Evolutionary conservation across 768 basidiomycete genomes (phyloP).

Genomic region (Rhodotorula diobovata): DNA sequence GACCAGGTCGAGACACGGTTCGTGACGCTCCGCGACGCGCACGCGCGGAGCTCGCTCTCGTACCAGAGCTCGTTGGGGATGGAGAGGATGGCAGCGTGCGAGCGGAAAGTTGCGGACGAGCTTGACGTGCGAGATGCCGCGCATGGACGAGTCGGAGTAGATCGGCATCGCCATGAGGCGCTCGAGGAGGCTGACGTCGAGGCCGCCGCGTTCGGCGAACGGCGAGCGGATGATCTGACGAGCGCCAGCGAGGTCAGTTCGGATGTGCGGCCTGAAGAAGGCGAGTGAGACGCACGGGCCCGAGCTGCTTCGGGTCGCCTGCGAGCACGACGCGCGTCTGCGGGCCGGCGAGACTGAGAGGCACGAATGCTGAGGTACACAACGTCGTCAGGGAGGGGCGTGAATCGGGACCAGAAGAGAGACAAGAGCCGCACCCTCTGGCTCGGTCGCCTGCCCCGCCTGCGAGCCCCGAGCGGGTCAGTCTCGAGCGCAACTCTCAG

Average conservation of each 20-base stretch:
- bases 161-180: constrained; percentile 44
- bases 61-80: constrained; percentile 47
- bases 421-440: constrained; percentile 12
- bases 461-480: not conserved
- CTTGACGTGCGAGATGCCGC: constrained; percentile 19
- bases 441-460: constrained; percentile 28
- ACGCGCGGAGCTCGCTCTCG: constrained; percentile 43
- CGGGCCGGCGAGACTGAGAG: constrained; percentile 1
- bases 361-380: constrained; percentile 12
- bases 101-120: constrained; percentile 47
- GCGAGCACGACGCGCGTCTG: constrained; percentile 43
- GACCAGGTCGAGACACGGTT: constrained; percentile 36
- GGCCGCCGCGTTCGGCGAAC: constrained; percentile 38
- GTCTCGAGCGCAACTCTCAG: not conserved
- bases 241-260: not conserved
- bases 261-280: not conserved
- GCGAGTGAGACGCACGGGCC: constrained; percentile 38
- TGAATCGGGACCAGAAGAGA: accelerated
- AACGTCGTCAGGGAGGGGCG: not conserved
- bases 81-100: constrained; percentile 45
- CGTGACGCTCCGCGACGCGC: constrained; percentile 23
- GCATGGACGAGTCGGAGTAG: constrained; percentile 28
- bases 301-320: constrained; percentile 48
- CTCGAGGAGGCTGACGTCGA: constrained; percentile 46
- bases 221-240: constrained; percentile 39